phyloP scores from a whole-genome alignment of 2,329 filamentous ascomycete species.

The Pseudopithomyces maydicus region DNA sequence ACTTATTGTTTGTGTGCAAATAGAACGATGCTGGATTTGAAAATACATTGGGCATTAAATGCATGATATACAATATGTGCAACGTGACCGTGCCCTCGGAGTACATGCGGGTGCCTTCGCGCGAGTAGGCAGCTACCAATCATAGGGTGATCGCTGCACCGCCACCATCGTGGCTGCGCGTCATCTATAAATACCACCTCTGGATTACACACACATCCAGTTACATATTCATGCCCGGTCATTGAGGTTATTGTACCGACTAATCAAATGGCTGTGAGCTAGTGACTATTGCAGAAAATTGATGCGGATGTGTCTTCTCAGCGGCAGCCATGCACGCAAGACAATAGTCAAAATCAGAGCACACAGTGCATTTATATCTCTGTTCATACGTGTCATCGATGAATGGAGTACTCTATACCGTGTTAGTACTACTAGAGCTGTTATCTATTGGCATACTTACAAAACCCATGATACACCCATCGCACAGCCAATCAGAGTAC shows the following conservation, averaged over 20 bases:
- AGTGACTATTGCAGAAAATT: neutral
- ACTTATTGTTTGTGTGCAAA: neutral
- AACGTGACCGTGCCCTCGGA: neutral
- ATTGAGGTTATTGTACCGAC: neutral
- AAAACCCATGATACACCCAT: slow-evolving; percentile 3
- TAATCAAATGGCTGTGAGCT: too few relatives aligned
- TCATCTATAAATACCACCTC: neutral
- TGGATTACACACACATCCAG: neutral
- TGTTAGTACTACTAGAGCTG: neutral
- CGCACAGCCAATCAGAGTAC: neutral
- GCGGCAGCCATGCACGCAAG: neutral
- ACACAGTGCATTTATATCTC: slow-evolving; percentile 7
- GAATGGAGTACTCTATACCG: neutral
- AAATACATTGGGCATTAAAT: neutral
- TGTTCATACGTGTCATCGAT: neutral
- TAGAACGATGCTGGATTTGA: neutral
- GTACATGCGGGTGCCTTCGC: neutral
- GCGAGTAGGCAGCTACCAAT: slow-evolving; percentile 3
- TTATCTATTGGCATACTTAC: neutral
- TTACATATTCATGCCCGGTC: neutral
- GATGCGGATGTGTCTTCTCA: neutral
- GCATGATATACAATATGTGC: neutral
- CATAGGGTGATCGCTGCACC: neutral
- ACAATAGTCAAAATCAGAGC: slow-evolving; percentile 15
- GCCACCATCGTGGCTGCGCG: neutral